These are phyloP conservation scores for Chaetomiaceae sp. DNA, from an alignment of 2,329 filamentous ascomycete genomes.

Conservation along the genomic window DNA sequence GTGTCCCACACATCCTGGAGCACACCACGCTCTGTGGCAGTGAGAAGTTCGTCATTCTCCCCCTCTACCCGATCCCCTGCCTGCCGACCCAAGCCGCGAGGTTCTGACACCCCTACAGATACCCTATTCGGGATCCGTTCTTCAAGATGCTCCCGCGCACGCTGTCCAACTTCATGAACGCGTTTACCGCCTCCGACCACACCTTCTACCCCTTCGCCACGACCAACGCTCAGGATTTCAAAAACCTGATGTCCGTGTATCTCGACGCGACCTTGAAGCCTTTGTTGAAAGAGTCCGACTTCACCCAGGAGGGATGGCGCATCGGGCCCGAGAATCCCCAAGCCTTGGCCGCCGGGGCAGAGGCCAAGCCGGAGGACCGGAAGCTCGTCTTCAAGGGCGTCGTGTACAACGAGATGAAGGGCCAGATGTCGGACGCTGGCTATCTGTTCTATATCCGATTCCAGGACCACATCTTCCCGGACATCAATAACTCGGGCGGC, in stretches of 20 bases:
- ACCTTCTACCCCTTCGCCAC: slow-evolving; percentile 98
- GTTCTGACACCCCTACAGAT: slow-evolving; percentile 60
- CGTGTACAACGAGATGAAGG: slow-evolving; percentile 99
- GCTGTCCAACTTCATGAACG: slow-evolving; percentile 99
- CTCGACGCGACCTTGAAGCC: slow-evolving; percentile 91
- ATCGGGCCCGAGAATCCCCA: slow-evolving; percentile 86
- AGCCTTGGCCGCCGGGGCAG: slow-evolving; percentile 44
- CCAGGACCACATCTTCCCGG: slow-evolving; percentile 89
- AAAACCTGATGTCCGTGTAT: slow-evolving; percentile 94
- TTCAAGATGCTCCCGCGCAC: slow-evolving; percentile 99
- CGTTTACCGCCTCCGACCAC: slow-evolving; percentile 92
- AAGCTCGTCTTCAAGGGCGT: slow-evolving; percentile 92
- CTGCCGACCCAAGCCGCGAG: no score
- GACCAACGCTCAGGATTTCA: slow-evolving; percentile 91
- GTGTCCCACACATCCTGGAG: slow-evolving; percentile 93
- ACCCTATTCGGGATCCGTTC: slow-evolving; percentile 96
- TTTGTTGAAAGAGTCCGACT: slow-evolving; percentile 83
- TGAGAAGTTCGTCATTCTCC: slow-evolving; percentile 60
- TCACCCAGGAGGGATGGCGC: slow-evolving; percentile 94
- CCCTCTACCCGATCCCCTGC: neutral
- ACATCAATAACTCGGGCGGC: slow-evolving; percentile 93
- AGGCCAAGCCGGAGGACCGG: slow-evolving; percentile 52
- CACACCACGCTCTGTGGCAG: slow-evolving; percentile 96
- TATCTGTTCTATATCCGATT: slow-evolving; percentile 96
- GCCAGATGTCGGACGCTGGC: slow-evolving; percentile 94